Percentiles rank a stretch among this genome's conserved stretches.
Conservation (phyloP, 2,329 filamentous ascomycete species). For the Dactylonectria estremocensis region DNA sequence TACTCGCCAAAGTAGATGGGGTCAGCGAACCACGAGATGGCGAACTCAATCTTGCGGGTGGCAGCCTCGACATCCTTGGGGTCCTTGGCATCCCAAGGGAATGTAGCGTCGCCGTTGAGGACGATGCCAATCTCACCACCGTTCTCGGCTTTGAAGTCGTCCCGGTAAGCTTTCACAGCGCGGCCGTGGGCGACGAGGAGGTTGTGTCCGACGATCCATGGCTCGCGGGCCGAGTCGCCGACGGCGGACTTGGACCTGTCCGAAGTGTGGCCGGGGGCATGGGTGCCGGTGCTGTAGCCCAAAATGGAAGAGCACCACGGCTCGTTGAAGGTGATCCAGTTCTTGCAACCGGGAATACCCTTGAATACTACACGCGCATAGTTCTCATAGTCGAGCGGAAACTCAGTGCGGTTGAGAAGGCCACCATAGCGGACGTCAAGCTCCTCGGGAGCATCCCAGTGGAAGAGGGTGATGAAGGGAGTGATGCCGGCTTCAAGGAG, state of each 20-base stretch:
- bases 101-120: constrained; percentile 86
- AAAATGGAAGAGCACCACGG: constrained; percentile 88
- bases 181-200: constrained; percentile 84
- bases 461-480: constrained; percentile 87
- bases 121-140: constrained; percentile 90
- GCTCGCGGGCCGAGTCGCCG: constrained; percentile 83
- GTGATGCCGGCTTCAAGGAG: constrained; percentile 82
- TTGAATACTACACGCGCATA: constrained; percentile 85
- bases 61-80: constrained; percentile 82
- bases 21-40: constrained; percentile 91
- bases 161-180: constrained; percentile 86
- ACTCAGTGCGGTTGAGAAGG: constrained; percentile 85
- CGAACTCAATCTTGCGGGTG: constrained; percentile 87
- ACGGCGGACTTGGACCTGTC: constrained; percentile 79
- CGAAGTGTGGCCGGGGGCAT: constrained; percentile 87
- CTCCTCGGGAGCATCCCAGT: constrained; percentile 89
- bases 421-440: constrained; percentile 87
- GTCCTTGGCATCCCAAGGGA: constrained; percentile 86
- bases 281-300: constrained; percentile 83
- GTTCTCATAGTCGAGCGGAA: constrained; percentile 84
- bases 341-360: constrained; percentile 82
- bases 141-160: constrained; percentile 82
- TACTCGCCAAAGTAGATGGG: constrained; percentile 89
- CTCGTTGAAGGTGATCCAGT: constrained; percentile 95
- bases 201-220: constrained; percentile 87